Base-by-base conservation (phyloP, 1,284 basidiomycete genomes). In the Fistulina hepatica region DNA sequence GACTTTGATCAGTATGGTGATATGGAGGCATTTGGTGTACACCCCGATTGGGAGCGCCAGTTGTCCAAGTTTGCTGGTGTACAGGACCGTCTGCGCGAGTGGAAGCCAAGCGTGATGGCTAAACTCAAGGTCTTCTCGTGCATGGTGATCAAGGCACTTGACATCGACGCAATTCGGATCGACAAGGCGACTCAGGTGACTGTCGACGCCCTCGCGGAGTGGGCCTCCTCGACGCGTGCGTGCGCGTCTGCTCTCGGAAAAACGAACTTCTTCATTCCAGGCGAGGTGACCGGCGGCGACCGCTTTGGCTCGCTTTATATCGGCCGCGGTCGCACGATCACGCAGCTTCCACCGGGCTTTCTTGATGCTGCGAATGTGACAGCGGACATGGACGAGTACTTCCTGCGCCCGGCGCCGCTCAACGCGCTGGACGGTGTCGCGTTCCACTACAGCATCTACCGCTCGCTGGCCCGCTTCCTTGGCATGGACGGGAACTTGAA, bases 1-100 rank as follows among this genome's bases (percentile, higher is more conserved):
- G 85, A 91, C 45, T 92, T 93, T 50, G 90, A 94, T 59, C 88
- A 92, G 46, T 94, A 84, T 50, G 90, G 90, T 45, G 90, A 94
- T 61, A 85, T 89, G 72, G 90, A 93, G 58, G 90, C 90, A 44
- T 94, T 94, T 56, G 90, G 90, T 80, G 88, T 93, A 24, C 88
- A 85, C 52, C 81, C 81, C n/a, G 82, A 88, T 58, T 91, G 83
- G 84, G 73, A 93, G 53, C 89, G 90, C 72, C 85, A 94, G 57
- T 64, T 94, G 20, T 76, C 86, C 49, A 94, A 94, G 58, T 93
- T 93, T 59, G 88, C 90, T 26, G 91, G 88, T 40, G 89, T 93
- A 4, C 90, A 94, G 54, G 90, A 94, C 58, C 85, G 89, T 71
- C 71, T 93, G 32, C 73, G 89, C 39, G 88, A 92, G 61, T 91